Evolutionary conservation across 2,329 filamentous ascomycete species (phyloP).

Genomic region (Alternaria sp.): DNA sequence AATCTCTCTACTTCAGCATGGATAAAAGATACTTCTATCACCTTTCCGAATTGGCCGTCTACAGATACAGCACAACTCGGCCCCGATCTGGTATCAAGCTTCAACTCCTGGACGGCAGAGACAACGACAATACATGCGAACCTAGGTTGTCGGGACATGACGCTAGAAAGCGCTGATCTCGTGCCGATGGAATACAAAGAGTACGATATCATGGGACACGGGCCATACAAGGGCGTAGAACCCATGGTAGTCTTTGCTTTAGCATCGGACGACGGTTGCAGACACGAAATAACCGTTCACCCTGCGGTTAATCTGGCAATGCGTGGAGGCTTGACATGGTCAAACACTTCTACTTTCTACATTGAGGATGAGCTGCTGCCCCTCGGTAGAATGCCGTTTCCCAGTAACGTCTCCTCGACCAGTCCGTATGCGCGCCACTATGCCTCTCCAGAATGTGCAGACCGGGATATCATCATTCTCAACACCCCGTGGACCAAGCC

Average conservation of each 20-base stretch:
- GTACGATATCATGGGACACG: not conserved
- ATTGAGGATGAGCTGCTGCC: not conserved
- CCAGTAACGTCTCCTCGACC: not conserved
- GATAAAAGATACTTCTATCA: slow-evolving; percentile 16
- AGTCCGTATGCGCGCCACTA: slow-evolving; percentile 16
- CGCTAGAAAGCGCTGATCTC: slow-evolving; percentile 19
- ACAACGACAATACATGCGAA: not conserved
- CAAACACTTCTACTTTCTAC: slow-evolving; percentile 13
- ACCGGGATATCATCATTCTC: slow-evolving; percentile 21
- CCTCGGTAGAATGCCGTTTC: not conserved
- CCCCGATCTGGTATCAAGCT: slow-evolving; percentile 6
- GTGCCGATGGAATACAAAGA: not conserved
- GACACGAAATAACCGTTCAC: slow-evolving; percentile 18
- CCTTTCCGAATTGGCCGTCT: slow-evolving; percentile 22
- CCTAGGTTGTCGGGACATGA: slow-evolving; percentile 12
- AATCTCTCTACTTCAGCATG: slow-evolving; percentile 23
- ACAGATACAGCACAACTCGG: slow-evolving; percentile 15
- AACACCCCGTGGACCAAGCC: slow-evolving; percentile 24
- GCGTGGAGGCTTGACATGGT: slow-evolving; percentile 18
- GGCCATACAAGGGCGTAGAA: slow-evolving; percentile 17
- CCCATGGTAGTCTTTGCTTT: slow-evolving; percentile 22
- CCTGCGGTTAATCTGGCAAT: slow-evolving; percentile 14
- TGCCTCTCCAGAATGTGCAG: slow-evolving; percentile 15
- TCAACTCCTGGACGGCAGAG: not conserved
- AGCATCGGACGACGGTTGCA: slow-evolving; percentile 14